Evolutionary conservation across 352 stramenopile species (phyloP).

Genomic region (Phytopythium litorale): DNA sequence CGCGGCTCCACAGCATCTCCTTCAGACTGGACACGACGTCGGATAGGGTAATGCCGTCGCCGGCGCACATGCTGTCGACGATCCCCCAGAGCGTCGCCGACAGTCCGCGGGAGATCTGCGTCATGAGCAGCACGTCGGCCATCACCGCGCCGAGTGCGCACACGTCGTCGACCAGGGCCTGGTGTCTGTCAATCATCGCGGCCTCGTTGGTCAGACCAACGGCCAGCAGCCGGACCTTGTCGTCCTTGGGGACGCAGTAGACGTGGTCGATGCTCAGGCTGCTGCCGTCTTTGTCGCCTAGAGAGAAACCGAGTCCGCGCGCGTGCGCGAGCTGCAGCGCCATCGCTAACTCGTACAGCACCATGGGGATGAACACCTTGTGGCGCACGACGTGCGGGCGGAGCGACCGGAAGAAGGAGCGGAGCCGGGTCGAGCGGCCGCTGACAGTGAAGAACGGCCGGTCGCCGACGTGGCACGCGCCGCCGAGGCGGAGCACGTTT

Average conservation of each 20-base stretch:
- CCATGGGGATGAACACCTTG: not conserved
- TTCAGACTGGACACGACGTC: not conserved
- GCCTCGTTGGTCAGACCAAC: not conserved
- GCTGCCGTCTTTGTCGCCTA: not conserved
- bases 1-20: slow-evolving; percentile 1
- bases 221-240: not conserved
- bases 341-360: slow-evolving; percentile 1
- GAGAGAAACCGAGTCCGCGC: not conserved
- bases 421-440: not conserved
- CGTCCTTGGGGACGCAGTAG: slow-evolving; percentile 1
- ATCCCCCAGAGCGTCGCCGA: not conserved
- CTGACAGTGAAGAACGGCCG: not conserved
- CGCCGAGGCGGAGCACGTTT: not conserved
- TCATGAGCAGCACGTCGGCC: not conserved
- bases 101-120: not conserved
- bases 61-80: not conserved
- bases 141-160: not conserved
- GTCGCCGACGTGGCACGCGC: not conserved
- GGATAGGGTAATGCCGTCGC: not conserved
- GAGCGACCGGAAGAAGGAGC: not conserved
- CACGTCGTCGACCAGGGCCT: not conserved
- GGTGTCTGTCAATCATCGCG: not conserved
- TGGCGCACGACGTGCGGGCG: not conserved
- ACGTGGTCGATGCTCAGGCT: not conserved
- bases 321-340: not conserved